Conservation (phyloP, 2,329 filamentous ascomycete species). For the Nemania sp. region DNA sequence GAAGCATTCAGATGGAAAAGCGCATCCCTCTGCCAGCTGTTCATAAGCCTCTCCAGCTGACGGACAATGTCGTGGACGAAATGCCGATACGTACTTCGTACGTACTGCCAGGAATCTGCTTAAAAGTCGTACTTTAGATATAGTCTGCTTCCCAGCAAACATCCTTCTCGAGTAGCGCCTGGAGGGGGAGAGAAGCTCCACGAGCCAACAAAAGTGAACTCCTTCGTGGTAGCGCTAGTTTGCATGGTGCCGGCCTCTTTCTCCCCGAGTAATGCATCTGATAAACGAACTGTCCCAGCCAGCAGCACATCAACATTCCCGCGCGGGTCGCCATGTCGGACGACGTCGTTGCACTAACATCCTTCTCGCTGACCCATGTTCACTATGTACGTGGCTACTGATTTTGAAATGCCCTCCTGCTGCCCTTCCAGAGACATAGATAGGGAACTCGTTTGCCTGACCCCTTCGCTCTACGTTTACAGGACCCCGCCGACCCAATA, state of each 20-base stretch:
- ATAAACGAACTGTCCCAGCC: constrained; percentile 9
- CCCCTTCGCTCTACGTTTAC: constrained; percentile 14
- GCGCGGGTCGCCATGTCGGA: constrained; percentile 42
- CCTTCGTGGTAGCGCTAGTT: neutral
- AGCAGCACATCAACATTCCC: constrained; percentile 12
- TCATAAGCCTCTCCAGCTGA: neutral
- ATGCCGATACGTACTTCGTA: neutral
- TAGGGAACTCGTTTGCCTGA: constrained; percentile 11
- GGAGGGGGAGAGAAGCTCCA: neutral
- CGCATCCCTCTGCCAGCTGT: constrained; percentile 1
- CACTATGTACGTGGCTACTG: constrained; percentile 72
- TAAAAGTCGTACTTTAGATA: too few relatives aligned
- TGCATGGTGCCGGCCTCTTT: too few relatives aligned
- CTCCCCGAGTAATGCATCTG: constrained; percentile 23
- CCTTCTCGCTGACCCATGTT: constrained; percentile 92
- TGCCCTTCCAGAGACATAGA: neutral
- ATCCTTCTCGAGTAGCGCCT: neutral
- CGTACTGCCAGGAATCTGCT: too few relatives aligned
- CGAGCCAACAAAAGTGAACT: constrained; percentile 5
- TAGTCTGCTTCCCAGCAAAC: neutral
- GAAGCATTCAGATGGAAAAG: too few relatives aligned
- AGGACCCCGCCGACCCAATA: constrained; percentile 84
- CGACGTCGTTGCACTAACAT: constrained; percentile 69
- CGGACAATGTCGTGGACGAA: constrained; percentile 1
- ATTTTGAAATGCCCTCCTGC: neutral